A percentile compares a stretch with the other conserved stretches of the same genome.
Conservation (phyloP, 2,329 filamentous ascomycete genomes). For the Akanthomyces lecanii region DNA sequence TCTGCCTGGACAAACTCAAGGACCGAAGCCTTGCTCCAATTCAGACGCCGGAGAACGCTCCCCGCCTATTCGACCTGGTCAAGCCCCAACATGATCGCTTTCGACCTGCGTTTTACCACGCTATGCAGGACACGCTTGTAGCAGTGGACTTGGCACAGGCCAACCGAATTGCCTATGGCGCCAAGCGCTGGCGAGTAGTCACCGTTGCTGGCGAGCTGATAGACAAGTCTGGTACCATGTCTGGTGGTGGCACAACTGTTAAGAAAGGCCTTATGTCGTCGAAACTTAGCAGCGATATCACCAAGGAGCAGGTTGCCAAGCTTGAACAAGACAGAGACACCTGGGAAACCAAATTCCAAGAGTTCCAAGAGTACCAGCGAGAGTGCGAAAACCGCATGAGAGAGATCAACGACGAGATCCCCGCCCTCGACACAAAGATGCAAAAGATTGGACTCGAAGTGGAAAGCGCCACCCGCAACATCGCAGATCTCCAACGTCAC, state of each 20-base stretch:
- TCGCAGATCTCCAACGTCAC: conserved; percentile 77
- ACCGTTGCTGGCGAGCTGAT: conserved; percentile 94
- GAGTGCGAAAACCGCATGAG: conserved; percentile 71
- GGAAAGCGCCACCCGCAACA: conserved; percentile 79
- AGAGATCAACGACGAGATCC: conserved; percentile 72
- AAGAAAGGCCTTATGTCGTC: conserved; percentile 96
- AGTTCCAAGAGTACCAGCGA: conserved; percentile 79
- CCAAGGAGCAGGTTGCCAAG: conserved; percentile 82
- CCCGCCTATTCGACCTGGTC: conserved; percentile 88
- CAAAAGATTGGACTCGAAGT: conserved; percentile 88
- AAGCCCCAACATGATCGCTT: conserved; percentile 85
- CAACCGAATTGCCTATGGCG: conserved; percentile 93
- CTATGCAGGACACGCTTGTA: conserved; percentile 91
- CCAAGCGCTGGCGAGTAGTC: conserved; percentile 90
- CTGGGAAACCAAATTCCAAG: conserved; percentile 75
- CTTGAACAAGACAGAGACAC: conserved; percentile 83
- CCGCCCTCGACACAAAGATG: conserved; percentile 80
- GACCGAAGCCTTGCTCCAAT: conserved; percentile 73
- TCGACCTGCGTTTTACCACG: conserved; percentile 87
- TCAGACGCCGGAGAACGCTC: conserved; percentile 85
- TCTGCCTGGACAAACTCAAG: conserved; percentile 84
- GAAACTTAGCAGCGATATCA: conserved; percentile 81
- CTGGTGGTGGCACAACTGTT: conserved; percentile 85
- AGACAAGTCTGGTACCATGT: conserved; percentile 98
- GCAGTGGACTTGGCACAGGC: conserved; percentile 91